Conservation (phyloP, 306 rosid genomes). For the Elaeagnus macrophylla region DNA sequence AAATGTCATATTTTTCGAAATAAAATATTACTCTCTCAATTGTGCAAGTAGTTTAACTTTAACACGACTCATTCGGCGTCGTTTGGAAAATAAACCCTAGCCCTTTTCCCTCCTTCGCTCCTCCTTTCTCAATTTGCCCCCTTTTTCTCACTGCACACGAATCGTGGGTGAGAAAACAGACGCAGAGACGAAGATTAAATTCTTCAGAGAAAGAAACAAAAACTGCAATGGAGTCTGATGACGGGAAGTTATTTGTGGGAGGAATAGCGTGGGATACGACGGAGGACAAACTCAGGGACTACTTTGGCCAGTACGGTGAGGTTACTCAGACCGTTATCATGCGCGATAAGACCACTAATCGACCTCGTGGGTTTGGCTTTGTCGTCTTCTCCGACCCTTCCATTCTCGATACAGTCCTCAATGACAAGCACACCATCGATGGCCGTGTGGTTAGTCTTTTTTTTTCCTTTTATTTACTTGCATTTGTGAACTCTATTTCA, state of each 20-base stretch:
- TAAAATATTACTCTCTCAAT: no score
- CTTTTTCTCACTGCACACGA: neutral
- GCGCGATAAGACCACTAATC: slow-evolving; percentile 55
- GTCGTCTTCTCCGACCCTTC: slow-evolving; percentile 57
- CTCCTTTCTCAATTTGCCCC: slow-evolving; percentile 1
- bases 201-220: neutral
- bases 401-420: slow-evolving; percentile 38
- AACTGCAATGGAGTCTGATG: slow-evolving; percentile 44
- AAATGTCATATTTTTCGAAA: no score
- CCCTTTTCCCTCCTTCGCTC: slow-evolving; percentile 9
- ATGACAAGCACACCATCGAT: slow-evolving; percentile 51
- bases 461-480: slow-evolving; percentile 3
- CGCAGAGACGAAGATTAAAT: neutral
- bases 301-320: slow-evolving; percentile 47
- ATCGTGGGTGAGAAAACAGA: slow-evolving; percentile 15
- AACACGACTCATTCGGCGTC: slow-evolving; percentile 13
- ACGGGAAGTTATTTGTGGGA: slow-evolving; percentile 51
- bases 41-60: no score
- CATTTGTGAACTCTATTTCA: slow-evolving; percentile 12
- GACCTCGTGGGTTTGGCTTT: slow-evolving; percentile 54
- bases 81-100: slow-evolving; percentile 25
- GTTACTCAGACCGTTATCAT: slow-evolving; percentile 45
- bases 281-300: slow-evolving; percentile 43
- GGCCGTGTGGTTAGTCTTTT: slow-evolving; percentile 36
- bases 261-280: slow-evolving; percentile 63